Base-by-base conservation (phyloP, 208 protist species). In the Giardia duodenalis region DNA sequence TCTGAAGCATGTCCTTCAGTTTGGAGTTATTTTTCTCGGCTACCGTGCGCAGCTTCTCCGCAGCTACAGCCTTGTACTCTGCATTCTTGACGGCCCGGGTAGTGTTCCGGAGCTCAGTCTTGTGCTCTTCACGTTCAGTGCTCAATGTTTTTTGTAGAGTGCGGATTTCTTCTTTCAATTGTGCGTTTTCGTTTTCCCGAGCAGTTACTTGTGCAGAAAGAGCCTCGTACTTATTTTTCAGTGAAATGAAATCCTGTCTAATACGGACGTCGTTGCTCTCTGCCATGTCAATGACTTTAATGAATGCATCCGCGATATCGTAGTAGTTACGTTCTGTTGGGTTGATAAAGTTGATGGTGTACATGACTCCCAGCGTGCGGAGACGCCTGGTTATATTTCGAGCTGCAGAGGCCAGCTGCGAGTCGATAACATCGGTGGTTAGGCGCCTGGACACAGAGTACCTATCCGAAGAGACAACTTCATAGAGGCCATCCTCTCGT, bases 241-340 rank as follows among this genome's bases (percentile, higher is more conserved):
- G 57, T 10, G 10, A 39, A 30, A 76, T 10, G 57, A 76, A 76
- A 76, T 76, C 57, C 30, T 76, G 57, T 39, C 57, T 10, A 30
- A 76, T 30, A 76, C 57, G 57, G 30, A 76, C 57, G 57, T 76
- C 57, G 57, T 76, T 76, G 57, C 57, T 76, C 57, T 76, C 57
- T 30, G 57, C 57, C 19, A 76, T 10, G 19, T 76, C 57, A 30
- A 76, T 76, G 57, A 76, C 57, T 30, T 76, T 76, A 30, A 76
- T 10, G 19, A 76, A 30, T 10, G 19, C 10, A 30, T 76, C 57
- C 30, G 57, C 57, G 19, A 76, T 30, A 30, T 10, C 30, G 57
- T 76, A 76, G 19, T 39, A 76, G 19, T 76, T 30, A 39, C 57
- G 57, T 39, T 76, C 57, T 30, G 57, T 76, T 30, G 57, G 57